Conservation (phyloP, 192 early-diverging fungal species). For the Coemansia sp. region DNA sequence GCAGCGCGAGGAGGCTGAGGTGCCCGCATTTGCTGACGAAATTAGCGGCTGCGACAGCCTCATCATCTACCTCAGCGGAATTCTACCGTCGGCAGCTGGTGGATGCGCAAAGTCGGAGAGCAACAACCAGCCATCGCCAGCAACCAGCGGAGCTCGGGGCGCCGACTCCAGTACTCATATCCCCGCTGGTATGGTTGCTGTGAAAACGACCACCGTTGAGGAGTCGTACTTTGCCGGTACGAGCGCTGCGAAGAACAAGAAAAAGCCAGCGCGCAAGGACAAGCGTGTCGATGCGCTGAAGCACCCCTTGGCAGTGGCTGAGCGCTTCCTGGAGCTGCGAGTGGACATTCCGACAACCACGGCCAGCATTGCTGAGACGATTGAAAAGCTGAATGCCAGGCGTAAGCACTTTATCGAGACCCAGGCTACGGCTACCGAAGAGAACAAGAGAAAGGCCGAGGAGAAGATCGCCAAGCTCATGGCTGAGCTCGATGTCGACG, state of each 20-base stretch:
- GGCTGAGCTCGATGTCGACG: slow-evolving; percentile 58
- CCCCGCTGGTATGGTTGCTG: slow-evolving; percentile 77
- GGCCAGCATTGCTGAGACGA: slow-evolving; percentile 67
- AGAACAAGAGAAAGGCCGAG: slow-evolving; percentile 88
- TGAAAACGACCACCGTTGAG: slow-evolving; percentile 73
- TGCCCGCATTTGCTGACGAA: slow-evolving; percentile 85
- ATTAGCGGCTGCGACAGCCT: slow-evolving; percentile 82
- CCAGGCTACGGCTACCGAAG: slow-evolving; percentile 74
- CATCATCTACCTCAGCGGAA: slow-evolving; percentile 68
- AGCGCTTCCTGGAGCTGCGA: slow-evolving; percentile 78
- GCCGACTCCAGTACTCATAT: slow-evolving; percentile 62
- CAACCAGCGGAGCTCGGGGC: slow-evolving; percentile 57
- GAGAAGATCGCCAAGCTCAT: slow-evolving; percentile 76
- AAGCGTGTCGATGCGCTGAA: slow-evolving; percentile 61
- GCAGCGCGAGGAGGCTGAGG: slow-evolving; percentile 83
- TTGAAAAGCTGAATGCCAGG: slow-evolving; percentile 72
- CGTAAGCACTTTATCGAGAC: slow-evolving; percentile 73
- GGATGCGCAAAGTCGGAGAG: slow-evolving; percentile 16
- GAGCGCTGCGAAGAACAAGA: slow-evolving; percentile 57
- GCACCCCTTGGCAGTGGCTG: slow-evolving; percentile 75
- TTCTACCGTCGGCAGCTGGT: slow-evolving; percentile 23
- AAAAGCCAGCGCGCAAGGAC: slow-evolving; percentile 65
- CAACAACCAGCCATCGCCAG: slow-evolving; percentile 39
- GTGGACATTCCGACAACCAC: slow-evolving; percentile 76
- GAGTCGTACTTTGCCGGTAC: slow-evolving; percentile 77